These are phyloP conservation scores for Rhodotorula diobovata DNA, from an alignment of 768 basidiomycete species.

Conservation along the genomic window DNA sequence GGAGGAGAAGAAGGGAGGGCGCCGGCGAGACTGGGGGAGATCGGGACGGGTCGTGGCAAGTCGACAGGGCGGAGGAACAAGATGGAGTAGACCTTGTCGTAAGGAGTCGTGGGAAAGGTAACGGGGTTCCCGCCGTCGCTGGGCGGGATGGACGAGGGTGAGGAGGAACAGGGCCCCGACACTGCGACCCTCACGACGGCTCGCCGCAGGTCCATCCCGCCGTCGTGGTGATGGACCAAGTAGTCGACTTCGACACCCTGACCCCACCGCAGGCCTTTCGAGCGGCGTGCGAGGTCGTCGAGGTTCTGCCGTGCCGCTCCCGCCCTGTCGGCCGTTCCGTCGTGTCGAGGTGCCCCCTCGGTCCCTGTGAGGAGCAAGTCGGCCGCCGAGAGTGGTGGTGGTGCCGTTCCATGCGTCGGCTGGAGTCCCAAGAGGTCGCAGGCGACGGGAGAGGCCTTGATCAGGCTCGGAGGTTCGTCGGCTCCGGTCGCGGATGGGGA, in stretches of 20 bases:
- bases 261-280: neutral
- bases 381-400: neutral
- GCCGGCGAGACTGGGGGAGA: neutral
- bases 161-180: neutral
- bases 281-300: neutral
- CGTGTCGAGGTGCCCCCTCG: no score
- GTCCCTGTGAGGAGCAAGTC: neutral
- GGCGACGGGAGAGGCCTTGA: neutral
- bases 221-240: neutral
- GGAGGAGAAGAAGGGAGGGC: neutral
- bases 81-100: neutral
- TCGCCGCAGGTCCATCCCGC: no score
- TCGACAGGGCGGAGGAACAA: neutral
- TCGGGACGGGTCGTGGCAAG: neutral
- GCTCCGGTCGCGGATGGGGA: neutral
- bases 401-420: no score
- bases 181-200: constrained; percentile 8
- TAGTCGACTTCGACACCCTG: constrained; percentile 5
- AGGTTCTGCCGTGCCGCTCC: neutral
- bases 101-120: no score
- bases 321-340: neutral
- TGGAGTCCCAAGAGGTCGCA: neutral
- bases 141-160: neutral
- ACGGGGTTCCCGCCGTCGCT: no score
- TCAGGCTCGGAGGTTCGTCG: no score